Percentiles rank a stretch among this genome's conserved stretches.
These are phyloP conservation scores for Adenanthera pavonina DNA, from an alignment of 306 rosid species.

Conservation along the genomic window DNA sequence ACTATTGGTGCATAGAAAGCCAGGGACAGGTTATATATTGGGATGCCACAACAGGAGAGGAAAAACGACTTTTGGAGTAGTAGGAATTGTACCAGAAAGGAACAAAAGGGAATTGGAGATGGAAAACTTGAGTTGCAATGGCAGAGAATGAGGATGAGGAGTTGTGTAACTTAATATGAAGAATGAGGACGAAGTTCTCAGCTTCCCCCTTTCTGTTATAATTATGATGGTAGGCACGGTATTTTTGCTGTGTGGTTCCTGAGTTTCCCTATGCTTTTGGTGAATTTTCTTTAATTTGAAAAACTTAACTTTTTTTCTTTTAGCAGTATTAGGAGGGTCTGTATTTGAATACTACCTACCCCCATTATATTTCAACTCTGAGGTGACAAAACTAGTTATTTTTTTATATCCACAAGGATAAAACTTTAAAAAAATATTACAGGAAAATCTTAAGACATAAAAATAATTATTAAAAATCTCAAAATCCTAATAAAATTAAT, in stretches of 20 bases:
- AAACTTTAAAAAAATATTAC: too few species aligned
- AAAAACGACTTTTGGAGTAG: not conserved
- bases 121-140: not conserved
- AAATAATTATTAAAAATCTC: too few species aligned
- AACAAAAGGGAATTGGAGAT: not conserved
- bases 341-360: too few species aligned
- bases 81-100: too few species aligned
- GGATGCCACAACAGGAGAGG: not conserved
- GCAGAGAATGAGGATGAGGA: not conserved
- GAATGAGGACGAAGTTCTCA: not conserved
- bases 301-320: too few species aligned
- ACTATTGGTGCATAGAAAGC: not conserved
- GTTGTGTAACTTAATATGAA: not conserved
- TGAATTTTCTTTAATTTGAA: not conserved
- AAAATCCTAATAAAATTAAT: too few species aligned
- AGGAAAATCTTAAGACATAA: too few species aligned
- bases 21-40: constrained; percentile 23
- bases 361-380: too few species aligned
- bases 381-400: too few species aligned
- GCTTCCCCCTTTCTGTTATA: too few species aligned
- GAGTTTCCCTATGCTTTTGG: constrained; percentile 10
- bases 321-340: too few species aligned
- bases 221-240: constrained; percentile 27
- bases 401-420: too few species aligned
- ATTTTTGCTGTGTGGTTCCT: not conserved